A percentile compares a stretch with the other conserved stretches of the same genome.
phyloP scores from a whole-genome alignment of 805 yeast species.

The Pichia manshurica region DNA sequence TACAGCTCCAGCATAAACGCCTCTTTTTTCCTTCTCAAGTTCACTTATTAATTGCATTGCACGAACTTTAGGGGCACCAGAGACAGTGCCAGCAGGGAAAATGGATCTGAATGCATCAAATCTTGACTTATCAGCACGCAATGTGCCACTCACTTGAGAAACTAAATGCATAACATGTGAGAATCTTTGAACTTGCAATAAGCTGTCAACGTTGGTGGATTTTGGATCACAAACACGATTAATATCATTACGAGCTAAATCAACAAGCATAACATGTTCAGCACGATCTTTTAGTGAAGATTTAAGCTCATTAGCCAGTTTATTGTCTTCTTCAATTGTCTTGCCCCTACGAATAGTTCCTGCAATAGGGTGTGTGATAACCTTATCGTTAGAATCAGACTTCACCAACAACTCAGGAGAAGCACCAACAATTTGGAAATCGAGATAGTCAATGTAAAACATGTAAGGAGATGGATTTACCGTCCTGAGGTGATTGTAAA shows the following conservation, averaged over 20 bases:
- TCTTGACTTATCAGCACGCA: slow-evolving; percentile 76
- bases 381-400: slow-evolving; percentile 62
- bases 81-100: slow-evolving; percentile 98
- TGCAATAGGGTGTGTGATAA: slow-evolving; percentile 95
- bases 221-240: slow-evolving; percentile 89
- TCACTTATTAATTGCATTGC: slow-evolving; percentile 95
- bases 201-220: slow-evolving; percentile 79
- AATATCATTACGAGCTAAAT: slow-evolving; percentile 92
- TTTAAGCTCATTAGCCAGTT: slow-evolving; percentile 65
- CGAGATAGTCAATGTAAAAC: slow-evolving; percentile 86
- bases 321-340: slow-evolving; percentile 87
- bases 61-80: slow-evolving; percentile 96
- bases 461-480: slow-evolving; percentile 97
- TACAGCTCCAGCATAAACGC: slow-evolving; percentile 98
- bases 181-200: slow-evolving; percentile 86
- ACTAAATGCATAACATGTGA: slow-evolving; percentile 97
- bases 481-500: slow-evolving; percentile 87
- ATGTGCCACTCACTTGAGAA: slow-evolving; percentile 87
- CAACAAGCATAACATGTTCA: slow-evolving; percentile 98
- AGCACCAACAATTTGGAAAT: slow-evolving; percentile 95
- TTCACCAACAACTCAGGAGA: slow-evolving; percentile 92
- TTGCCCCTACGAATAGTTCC: slow-evolving; percentile 92
- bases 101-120: slow-evolving; percentile 97
- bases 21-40: slow-evolving; percentile 86
- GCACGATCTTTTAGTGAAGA: slow-evolving; percentile 87